Evolutionary conservation across 2,329 filamentous ascomycete genomes (phyloP), one percentile per base, ranked within the genome.

Genomic region (Colletotrichum agaves): DNA sequence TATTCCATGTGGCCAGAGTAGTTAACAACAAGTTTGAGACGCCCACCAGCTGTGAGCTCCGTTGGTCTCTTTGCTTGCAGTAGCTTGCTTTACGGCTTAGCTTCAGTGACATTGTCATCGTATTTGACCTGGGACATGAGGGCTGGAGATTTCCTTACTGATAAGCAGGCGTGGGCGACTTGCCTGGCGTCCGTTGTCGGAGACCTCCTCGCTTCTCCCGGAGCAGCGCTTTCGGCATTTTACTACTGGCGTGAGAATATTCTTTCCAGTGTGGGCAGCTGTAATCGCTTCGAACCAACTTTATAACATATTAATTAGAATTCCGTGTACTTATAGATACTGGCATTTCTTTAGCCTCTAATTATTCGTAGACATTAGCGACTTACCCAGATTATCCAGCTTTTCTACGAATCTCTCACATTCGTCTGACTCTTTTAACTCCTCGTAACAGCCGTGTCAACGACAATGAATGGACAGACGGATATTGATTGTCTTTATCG

Each of bases 11-110:
- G 0, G 41, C 41, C 0, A 55, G 49, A 11, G 12, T 8, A 3
- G 21, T 62, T 2, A 49, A 56, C 43, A 23, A 31, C 0, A 19
- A 3, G 11, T 56, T 46, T 41, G 57, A 23, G 59, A 23, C 1
- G 12, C 47, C 57, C 3, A n/a, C 44, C 1, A n/a, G 4, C n/a
- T n/a, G 12, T 27, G 6, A 15, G 17, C 8, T 15, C 52, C n/a
- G 33, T 31, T 0, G 12, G 31, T 15, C n/a, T 56, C 11, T 8
- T 39, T 0, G 7, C 46, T 19, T 21, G 63, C 80, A 47, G 57
- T 21, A 56, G 23, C 41, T 41, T 13, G 2, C n/a, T 62, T 6
- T 61, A 44, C 2, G 41, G 58, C 0, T 2, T 66, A 6, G 49
- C 63, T 5, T 62, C 49, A 7, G 33, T 35, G 1, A 37, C 27